These are phyloP conservation scores for Xerocomus brunneocitrinus DNA, from an alignment of 768 basidiomycete genomes.

Conservation along the genomic window DNA sequence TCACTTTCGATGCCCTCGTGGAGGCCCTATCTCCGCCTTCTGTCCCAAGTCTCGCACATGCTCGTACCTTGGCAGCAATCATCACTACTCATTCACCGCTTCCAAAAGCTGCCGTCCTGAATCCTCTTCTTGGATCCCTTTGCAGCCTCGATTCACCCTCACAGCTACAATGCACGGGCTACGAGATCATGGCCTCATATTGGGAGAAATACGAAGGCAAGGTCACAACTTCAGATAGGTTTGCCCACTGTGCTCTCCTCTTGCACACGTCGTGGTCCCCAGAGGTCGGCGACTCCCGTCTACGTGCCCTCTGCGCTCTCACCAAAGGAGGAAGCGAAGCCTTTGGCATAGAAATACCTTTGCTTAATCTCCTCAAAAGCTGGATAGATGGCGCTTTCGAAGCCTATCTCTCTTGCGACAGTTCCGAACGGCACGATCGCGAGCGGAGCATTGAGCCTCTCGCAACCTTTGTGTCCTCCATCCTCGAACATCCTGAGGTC, in stretches of 20 bases:
- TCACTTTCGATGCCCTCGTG: slow-evolving; percentile 44
- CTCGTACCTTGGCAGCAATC: slow-evolving; percentile 51
- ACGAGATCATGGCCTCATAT: slow-evolving; percentile 67
- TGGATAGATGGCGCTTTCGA: slow-evolving; percentile 70
- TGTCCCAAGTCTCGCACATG: slow-evolving; percentile 64
- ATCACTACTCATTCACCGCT: slow-evolving; percentile 52
- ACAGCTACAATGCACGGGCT: slow-evolving; percentile 62
- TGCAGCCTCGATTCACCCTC: slow-evolving; percentile 52
- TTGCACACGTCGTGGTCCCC: slow-evolving; percentile 48
- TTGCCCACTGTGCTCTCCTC: slow-evolving; percentile 64
- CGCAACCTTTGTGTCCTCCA: slow-evolving; percentile 50
- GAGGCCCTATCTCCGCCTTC: slow-evolving; percentile 44
- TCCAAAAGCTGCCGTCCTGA: slow-evolving; percentile 49
- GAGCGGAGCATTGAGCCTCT: slow-evolving; percentile 62
- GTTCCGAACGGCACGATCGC: slow-evolving; percentile 48
- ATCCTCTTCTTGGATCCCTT: slow-evolving; percentile 56
- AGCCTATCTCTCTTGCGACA: slow-evolving; percentile 35
- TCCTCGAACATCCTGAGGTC: slow-evolving; percentile 49
- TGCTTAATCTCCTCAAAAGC: slow-evolving; percentile 51
- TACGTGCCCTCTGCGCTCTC: slow-evolving; percentile 63
- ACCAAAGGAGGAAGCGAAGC: slow-evolving; percentile 58
- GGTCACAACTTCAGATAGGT: slow-evolving; percentile 52
- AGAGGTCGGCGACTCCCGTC: slow-evolving; percentile 70
- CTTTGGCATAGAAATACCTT: slow-evolving; percentile 56
- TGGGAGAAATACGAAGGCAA: slow-evolving; percentile 53